Percentiles rank a stretch among this genome's conserved stretches.
Evolutionary conservation across 352 stramenopile genomes (phyloP).

Genomic region (Phytophthora uliginosa): DNA sequence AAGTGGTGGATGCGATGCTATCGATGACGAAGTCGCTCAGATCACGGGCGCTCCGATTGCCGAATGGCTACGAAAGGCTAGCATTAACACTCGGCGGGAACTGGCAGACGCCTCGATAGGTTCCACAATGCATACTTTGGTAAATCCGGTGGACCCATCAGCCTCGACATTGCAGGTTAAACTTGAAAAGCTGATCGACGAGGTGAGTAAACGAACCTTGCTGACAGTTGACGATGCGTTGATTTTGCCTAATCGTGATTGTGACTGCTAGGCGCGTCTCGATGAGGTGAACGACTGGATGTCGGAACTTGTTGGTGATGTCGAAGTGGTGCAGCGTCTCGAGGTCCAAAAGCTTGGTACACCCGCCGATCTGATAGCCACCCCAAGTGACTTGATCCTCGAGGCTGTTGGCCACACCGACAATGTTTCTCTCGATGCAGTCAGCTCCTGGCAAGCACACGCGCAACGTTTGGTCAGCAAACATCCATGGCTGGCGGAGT

Average conservation of each 20-base stretch:
- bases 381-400: conserved; percentile 76
- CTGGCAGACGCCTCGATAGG: conserved; percentile 60
- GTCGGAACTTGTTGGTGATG: conserved; percentile 68
- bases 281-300: conserved; percentile 89
- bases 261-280: conserved; percentile 60
- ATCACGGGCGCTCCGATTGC: conserved; percentile 63
- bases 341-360: conserved; percentile 87
- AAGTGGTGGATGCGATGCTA: conserved; percentile 48
- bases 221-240: not conserved
- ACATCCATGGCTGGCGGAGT: conserved; percentile 78
- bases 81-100: conserved; percentile 63
- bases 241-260: conserved; percentile 7
- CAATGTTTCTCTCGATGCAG: conserved; percentile 41
- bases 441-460: conserved; percentile 61
- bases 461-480: conserved; percentile 50
- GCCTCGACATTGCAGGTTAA: conserved; percentile 49
- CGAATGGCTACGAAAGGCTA: conserved; percentile 49
- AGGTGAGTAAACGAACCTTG: conserved; percentile 32
- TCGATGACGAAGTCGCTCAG: conserved; percentile 83
- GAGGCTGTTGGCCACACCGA: conserved; percentile 36
- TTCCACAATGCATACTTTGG: conserved; percentile 41
- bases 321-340: conserved; percentile 55
- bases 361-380: conserved; percentile 77
- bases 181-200: conserved; percentile 70
- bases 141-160: conserved; percentile 49